Base-by-base conservation (phyloP, 306 rosid species). In the Inga laurina region DNA sequence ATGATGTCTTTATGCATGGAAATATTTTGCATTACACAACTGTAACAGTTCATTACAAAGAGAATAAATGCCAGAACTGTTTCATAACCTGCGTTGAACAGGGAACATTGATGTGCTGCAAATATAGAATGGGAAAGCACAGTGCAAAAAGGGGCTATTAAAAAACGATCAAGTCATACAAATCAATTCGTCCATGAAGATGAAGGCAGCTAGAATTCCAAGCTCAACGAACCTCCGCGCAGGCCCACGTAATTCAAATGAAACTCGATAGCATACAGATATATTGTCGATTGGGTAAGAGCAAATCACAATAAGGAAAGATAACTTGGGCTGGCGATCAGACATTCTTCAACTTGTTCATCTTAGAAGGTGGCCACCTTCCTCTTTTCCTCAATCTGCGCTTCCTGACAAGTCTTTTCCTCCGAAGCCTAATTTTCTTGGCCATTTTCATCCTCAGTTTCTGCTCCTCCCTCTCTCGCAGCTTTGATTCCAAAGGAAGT, bases 291-390 rank as follows among this genome's bases (percentile, higher is more conserved):
- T 37, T 3, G 74, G 61, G 66, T 68, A 52, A 69, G 6, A 76
- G 39, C 49, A 79, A 78, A 76, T 75, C 56, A 39, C 16, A 69
- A 39, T 21, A 69, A 71, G 27, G 76, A 85, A 85, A 77, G 73
- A 72, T 12, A n/a, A n/a, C 10, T 41, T 54, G 76, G 73, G 74
- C 85, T 32, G 39, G 34, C 84, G 78, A 51, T 91, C 93, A 96
- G 43, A 94, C 98, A 85, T 87, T 90, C 94, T 96, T 89, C 87
- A 92, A 83, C 83, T 91, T 96, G 82, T 88, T 94, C 98, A 94
- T 94, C 86, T 96, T 96, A 2, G 98, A 94, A 88, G 99, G 97
- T 52, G 98, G 97, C 98, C 99, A 92, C 81, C 91, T 78, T 35
- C 99, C 97, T 74, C 94, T 96, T 94, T 96, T 94, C 82, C 97